Evolutionary conservation across 192 early-diverging fungal species (phyloP), one percentile per base, ranked within the genome.

Genomic region (Umbelopsis ramanniana): DNA sequence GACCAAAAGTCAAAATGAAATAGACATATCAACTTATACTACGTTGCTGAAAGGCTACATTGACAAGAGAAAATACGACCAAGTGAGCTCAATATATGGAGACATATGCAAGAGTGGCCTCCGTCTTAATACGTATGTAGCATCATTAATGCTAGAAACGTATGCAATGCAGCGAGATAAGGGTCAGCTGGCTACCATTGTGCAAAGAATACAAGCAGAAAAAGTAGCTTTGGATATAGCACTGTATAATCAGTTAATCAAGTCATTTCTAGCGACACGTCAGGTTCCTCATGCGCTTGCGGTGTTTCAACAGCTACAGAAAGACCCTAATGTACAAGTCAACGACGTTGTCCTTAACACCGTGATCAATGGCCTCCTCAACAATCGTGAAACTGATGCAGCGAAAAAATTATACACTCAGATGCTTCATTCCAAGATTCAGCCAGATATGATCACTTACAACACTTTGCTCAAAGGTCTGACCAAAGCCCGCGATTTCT

Each of bases 381-480:
- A 72, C 40, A 80, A 80, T 55, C 67, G 53, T 0, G 74, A 80
- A 54, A 45, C 73, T 15, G 24, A 69, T 2, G 74, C 74, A 3
- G 78, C 78, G 2, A 54, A 57, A 0, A 24, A 66, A 19, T 10
- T 80, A 6, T 80, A 75, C 26, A 17, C 57, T 3, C 67, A 72
- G 33, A 80, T 80, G 71, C 21, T 75, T 8, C 33, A 26, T 4
- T 70, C 74, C 19, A 67, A 71, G 24, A 70, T 75, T 17, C 68
- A 45, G 5, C 78, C 78, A 0, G 78, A 80, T 24, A 63, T 73
- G 45, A 50, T 80, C 29, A 80, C 78, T 3, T 76, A 69, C 40
- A 80, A 80, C 52, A 80, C 74, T 11, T 52, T 80, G 21, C 46
- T 80, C 17, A 80, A 80, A 55, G 78, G 78, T 1, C 75, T 72